Evolutionary conservation across 805 yeast genomes (phyloP), one percentile per base, ranked within the genome.

Genomic region (Starmerella floris): DNA sequence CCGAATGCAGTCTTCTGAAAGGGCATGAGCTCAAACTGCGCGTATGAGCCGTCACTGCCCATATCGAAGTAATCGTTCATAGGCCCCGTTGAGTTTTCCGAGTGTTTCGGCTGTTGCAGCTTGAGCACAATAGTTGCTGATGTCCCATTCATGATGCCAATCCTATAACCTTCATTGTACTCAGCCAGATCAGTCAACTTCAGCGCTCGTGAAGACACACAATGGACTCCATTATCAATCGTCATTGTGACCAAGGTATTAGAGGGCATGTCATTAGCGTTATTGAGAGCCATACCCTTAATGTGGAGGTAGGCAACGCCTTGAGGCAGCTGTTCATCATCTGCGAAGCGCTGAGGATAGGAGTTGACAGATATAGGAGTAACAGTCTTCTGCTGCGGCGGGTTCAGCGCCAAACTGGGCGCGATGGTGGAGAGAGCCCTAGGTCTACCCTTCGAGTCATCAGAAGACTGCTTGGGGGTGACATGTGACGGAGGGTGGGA

Each of bases 151-250:
- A 69, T 69, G 28, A 77, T 75, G 5, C 77, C 66, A 49, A 78
- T 61, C 55, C 83, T 94, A 58, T 83, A 83, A 53, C 85, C 95
- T 52, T 79, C 79, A 37, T 70, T 70, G 40, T 83, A 62, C 10
- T 62, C 45, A 5, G 65, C 58, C 20, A 50, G 49, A 23, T 56
- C 55, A 13, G 46, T 38, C n/a, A 70, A 42, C 0, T 53, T 48
- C 36, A 60, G 51, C 59, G 70, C 67, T 8, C 76, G 72, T 0
- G 94, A 83, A 30, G 76, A 72, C 37, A 83, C 71, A 45, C 83
- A 72, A 56, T 85, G 93, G 30, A 76, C 74, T 5, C 94, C 94
- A 57, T 85, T 85, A 57, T 85, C 95, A 41, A 79, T 62, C 17
- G 60, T 57, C 16, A 76, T 51, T 22, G 69, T 64, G 54, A 74